Conservation (phyloP, 768 basidiomycete genomes). For the Agrocybe pediades region DNA sequence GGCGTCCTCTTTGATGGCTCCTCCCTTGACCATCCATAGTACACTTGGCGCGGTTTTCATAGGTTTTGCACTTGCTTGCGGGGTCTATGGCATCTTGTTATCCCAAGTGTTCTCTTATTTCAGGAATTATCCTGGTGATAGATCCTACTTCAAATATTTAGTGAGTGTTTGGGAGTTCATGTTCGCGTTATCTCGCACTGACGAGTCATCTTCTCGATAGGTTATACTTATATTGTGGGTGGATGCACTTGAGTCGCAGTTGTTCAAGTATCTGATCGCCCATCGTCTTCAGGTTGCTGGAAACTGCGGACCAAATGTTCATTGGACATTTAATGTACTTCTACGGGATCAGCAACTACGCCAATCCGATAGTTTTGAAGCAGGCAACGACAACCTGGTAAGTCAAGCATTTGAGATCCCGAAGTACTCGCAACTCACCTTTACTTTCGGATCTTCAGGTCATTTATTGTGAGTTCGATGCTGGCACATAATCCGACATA, state of each 20-base stretch:
- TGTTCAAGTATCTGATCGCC: not conserved
- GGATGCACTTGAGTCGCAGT: not conserved
- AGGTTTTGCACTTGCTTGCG: constrained; percentile 56
- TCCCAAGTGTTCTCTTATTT: constrained; percentile 60
- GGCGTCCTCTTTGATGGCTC: constrained; percentile 8
- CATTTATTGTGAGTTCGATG: constrained; percentile 45
- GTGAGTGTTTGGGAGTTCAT: constrained; percentile 36
- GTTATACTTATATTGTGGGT: constrained; percentile 41
- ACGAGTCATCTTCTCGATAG: constrained; percentile 25
- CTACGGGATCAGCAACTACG: constrained; percentile 51
- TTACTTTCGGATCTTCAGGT: constrained; percentile 34
- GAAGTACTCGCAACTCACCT: not conserved
- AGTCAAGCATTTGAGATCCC: constrained; percentile 11
- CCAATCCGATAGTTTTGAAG: constrained; percentile 34
- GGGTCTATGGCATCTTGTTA: constrained; percentile 54
- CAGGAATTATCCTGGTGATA: constrained; percentile 55
- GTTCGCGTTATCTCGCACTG: not conserved
- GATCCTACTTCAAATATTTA: constrained; percentile 45
- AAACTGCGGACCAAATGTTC: constrained; percentile 55
- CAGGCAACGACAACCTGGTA: constrained; percentile 47
- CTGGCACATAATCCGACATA: not conserved
- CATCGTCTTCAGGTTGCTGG: constrained; percentile 41
- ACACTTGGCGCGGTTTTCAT: constrained; percentile 65
- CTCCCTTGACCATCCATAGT: constrained; percentile 33
- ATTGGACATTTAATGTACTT: constrained; percentile 59